Evolutionary conservation across 176 grass and related monocot genomes (phyloP).

Genomic region (Carex pumila): DNA sequence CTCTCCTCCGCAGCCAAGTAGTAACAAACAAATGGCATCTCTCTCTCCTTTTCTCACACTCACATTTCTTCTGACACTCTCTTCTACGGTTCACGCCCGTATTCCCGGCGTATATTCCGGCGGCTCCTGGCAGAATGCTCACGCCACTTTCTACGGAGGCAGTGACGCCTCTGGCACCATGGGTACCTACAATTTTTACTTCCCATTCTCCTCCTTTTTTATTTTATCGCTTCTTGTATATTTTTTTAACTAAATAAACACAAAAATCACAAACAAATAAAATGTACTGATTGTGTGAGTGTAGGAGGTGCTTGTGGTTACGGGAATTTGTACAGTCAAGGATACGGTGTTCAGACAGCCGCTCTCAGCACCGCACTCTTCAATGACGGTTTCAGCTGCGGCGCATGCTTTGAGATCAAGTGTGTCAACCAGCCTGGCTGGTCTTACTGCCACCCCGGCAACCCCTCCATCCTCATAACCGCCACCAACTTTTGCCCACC

Average conservation of each 20-base stretch:
- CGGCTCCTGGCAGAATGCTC: constrained; percentile 30
- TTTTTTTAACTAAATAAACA: no score
- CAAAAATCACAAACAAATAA: no score
- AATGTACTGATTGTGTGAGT: not conserved
- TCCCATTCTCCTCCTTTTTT: not conserved
- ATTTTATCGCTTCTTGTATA: no score
- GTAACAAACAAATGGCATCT: not conserved
- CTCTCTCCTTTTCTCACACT: not conserved
- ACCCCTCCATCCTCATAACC: constrained; percentile 27
- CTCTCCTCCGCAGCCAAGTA: not conserved
- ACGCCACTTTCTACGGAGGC: constrained; percentile 43
- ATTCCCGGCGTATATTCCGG: constrained; percentile 25
- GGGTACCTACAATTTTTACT: constrained; percentile 1
- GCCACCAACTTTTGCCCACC: constrained; percentile 39
- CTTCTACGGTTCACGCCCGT: not conserved
- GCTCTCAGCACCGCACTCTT: constrained; percentile 40
- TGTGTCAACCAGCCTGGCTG: constrained; percentile 10
- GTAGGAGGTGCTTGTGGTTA: constrained; percentile 37
- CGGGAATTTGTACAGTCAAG: constrained; percentile 39
- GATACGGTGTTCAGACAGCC: constrained; percentile 34
- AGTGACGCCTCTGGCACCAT: constrained; percentile 39
- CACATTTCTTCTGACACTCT: not conserved
- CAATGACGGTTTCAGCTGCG: constrained; percentile 29
- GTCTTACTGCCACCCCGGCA: constrained; percentile 19
- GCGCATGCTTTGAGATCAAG: constrained; percentile 33